phyloP scores from a whole-genome alignment of 2,329 filamentous ascomycete species.

The Trichoderma atroviride region DNA sequence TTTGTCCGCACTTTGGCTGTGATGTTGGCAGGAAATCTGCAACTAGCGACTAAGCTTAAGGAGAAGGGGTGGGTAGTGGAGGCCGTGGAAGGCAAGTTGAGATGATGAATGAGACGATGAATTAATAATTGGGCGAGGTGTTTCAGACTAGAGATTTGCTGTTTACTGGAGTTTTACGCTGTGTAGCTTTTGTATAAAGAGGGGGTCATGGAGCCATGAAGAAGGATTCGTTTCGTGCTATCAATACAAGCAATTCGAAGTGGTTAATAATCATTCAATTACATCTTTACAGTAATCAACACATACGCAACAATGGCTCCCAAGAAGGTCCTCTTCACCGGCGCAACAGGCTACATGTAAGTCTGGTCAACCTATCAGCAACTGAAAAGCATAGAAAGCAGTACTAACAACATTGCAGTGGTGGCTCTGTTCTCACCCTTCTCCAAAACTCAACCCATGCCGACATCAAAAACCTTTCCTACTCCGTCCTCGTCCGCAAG shows the following conservation, averaged over 20 bases:
- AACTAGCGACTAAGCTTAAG: background rate
- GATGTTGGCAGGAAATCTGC: background rate
- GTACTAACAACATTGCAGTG: conserved; percentile 28
- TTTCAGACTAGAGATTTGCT: background rate
- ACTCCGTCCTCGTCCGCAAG: conserved; percentile 35
- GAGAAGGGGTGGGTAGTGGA: background rate
- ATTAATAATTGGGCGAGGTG: background rate
- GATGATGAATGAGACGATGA: no score
- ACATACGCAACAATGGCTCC: conserved; percentile 26
- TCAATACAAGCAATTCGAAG: background rate
- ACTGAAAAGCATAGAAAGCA: background rate
- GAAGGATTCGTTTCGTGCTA: background rate
- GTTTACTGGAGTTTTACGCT: background rate
- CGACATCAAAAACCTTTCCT: conserved; percentile 29
- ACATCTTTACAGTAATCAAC: background rate
- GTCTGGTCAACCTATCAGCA: background rate
- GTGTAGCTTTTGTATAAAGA: conserved; percentile 1
- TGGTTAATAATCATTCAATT: background rate
- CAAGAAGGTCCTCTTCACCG: conserved; percentile 34
- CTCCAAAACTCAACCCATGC: conserved; percentile 31
- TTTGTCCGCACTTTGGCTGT: conserved; percentile 10
- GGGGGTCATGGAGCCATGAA: background rate
- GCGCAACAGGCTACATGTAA: conserved; percentile 37
- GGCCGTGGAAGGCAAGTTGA: background rate
- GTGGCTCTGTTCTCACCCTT: conserved; percentile 34